Percentiles rank a stretch among this genome's conserved stretches.
phyloP scores from a whole-genome alignment of 179 eudicot species.

The Silene vulgaris region DNA sequence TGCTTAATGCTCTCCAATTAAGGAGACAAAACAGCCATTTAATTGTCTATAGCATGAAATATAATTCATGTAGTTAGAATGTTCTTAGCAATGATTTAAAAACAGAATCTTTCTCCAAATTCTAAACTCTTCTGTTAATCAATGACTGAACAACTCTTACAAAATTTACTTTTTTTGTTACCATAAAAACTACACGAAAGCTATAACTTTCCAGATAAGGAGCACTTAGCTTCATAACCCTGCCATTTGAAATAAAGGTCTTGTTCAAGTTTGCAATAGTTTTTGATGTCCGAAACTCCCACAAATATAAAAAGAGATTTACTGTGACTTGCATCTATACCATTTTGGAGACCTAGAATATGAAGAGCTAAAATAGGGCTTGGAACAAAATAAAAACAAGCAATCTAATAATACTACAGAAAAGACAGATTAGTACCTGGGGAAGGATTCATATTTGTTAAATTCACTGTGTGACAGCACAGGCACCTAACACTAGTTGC shows the following conservation, averaged over 20 bases:
- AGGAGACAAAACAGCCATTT: not conserved
- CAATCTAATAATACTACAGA: not conserved
- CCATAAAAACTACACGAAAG: not conserved
- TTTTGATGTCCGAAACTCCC: too few species aligned
- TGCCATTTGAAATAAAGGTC: too few species aligned
- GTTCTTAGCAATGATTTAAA: not conserved
- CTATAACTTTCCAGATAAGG: not conserved
- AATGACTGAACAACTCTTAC: not conserved
- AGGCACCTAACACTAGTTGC: constrained; percentile 82
- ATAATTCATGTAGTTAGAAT: not conserved
- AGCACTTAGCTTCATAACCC: not conserved
- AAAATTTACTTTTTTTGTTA: not conserved
- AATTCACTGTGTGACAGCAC: constrained; percentile 73
- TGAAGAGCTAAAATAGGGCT: not conserved
- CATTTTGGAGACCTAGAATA: not conserved
- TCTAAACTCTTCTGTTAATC: not conserved
- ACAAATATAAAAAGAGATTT: not conserved
- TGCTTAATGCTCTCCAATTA: not conserved
- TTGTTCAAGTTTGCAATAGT: not conserved
- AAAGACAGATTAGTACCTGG: constrained; percentile 42
- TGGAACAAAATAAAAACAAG: not conserved
- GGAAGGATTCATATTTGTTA: constrained; percentile 38
- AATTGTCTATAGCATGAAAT: not conserved
- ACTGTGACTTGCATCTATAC: not conserved
- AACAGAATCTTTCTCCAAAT: not conserved